phyloP scores from a whole-genome alignment of 345 rosid genomes.

The Eucalyptus sideroxylon region DNA sequence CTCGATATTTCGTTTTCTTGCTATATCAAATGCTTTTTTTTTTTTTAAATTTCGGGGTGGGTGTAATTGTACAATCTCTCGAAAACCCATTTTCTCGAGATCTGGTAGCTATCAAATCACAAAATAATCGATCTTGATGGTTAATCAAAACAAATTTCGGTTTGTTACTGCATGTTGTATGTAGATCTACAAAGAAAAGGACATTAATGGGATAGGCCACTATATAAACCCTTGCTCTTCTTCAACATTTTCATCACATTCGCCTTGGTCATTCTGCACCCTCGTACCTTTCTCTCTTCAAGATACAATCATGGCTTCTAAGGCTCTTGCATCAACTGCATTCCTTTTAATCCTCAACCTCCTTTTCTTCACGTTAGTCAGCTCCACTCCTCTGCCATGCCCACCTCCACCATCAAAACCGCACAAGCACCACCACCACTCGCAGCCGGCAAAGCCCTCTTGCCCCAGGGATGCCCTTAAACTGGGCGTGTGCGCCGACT shows the following conservation, averaged over 20 bases:
- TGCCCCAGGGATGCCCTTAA: constrained; percentile 71
- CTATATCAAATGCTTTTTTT: not conserved
- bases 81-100: not conserved
- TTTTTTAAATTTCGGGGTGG: not conserved
- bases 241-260: not conserved
- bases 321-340: constrained; percentile 17
- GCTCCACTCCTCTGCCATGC: constrained; percentile 27
- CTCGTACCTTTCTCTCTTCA: not conserved
- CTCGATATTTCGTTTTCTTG: not conserved
- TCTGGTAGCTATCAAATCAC: not conserved
- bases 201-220: not conserved
- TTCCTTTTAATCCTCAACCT: constrained; percentile 46
- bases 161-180: not conserved
- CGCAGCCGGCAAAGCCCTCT: constrained; percentile 11
- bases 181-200: not conserved
- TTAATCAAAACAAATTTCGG: not conserved
- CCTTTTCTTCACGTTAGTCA: constrained; percentile 49
- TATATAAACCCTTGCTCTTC: not conserved
- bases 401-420: constrained; percentile 11
- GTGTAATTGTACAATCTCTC: not conserved
- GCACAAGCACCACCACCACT: constrained; percentile 3
- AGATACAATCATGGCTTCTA: not conserved
- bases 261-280: not conserved
- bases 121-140: not conserved
- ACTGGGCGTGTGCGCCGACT: constrained; percentile 46